These are phyloP conservation scores for Moesziomyces antarcticus DNA, from an alignment of 1,284 basidiomycete genomes.

Conservation along the genomic window DNA sequence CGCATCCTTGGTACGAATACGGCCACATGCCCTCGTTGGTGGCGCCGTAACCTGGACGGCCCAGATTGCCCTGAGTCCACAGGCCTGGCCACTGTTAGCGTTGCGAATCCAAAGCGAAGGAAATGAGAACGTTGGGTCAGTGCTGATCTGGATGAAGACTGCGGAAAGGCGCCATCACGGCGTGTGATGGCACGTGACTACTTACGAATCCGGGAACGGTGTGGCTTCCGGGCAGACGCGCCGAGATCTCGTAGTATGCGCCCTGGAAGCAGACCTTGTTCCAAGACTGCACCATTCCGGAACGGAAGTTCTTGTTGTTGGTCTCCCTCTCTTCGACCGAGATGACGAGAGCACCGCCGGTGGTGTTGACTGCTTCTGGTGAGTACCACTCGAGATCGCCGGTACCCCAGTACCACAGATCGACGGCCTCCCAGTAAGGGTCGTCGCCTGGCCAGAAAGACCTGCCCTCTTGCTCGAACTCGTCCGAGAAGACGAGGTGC, in stretches of 20 bases:
- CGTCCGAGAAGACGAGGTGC: constrained; percentile 78
- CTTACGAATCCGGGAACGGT: constrained; percentile 24
- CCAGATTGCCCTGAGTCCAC: constrained; percentile 65
- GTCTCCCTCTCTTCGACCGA: constrained; percentile 54
- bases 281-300: constrained; percentile 66
- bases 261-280: constrained; percentile 68
- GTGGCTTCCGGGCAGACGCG: constrained; percentile 35
- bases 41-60: constrained; percentile 64
- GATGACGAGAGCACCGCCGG: constrained; percentile 51
- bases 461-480: constrained; percentile 77
- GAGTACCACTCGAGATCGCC: constrained; percentile 68
- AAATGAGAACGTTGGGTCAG: constrained; percentile 10
- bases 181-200: background rate
- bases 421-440: constrained; percentile 70
- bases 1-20: constrained; percentile 69
- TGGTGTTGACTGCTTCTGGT: constrained; percentile 63
- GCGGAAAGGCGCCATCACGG: background rate
- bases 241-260: constrained; percentile 62
- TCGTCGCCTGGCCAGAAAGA: constrained; percentile 70
- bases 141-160: background rate
- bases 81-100: constrained; percentile 68
- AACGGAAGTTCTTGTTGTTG: constrained; percentile 64
- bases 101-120: constrained; percentile 60
- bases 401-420: constrained; percentile 70
- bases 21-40: constrained; percentile 68